Conservation (phyloP, 805 yeast species). For the Debaryomyces maramus region DNA sequence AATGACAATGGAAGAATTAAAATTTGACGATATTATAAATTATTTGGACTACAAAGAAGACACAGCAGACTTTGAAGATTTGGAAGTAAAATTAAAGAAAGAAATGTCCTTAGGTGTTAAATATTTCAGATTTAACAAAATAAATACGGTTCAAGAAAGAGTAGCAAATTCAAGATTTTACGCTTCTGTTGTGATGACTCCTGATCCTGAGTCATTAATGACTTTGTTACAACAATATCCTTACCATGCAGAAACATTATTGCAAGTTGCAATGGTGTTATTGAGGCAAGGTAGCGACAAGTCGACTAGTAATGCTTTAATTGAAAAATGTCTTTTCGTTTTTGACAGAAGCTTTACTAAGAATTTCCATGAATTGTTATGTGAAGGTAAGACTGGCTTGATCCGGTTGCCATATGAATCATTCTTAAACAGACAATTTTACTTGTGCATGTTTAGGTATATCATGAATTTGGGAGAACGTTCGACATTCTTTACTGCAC, state of each 20-base stretch:
- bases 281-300: slow-evolving; percentile 73
- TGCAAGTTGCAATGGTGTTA: slow-evolving; percentile 74
- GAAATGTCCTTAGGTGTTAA: slow-evolving; percentile 45
- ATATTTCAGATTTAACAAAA: slow-evolving; percentile 57
- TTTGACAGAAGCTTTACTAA: slow-evolving; percentile 73
- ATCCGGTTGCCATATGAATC: slow-evolving; percentile 74
- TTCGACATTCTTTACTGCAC: slow-evolving; percentile 76
- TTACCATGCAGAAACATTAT: slow-evolving; percentile 73
- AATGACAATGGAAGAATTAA: slow-evolving; percentile 57
- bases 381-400: slow-evolving; percentile 52
- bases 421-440: slow-evolving; percentile 75
- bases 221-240: slow-evolving; percentile 59
- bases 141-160: slow-evolving; percentile 27
- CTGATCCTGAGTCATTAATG: slow-evolving; percentile 75
- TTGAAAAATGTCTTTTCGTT: slow-evolving; percentile 76
- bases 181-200: slow-evolving; percentile 65
- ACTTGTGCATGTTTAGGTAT: slow-evolving; percentile 70
- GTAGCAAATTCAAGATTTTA: slow-evolving; percentile 53
- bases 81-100: slow-evolving; percentile 31
- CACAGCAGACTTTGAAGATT: slow-evolving; percentile 22
- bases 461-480: slow-evolving; percentile 70
- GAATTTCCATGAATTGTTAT: slow-evolving; percentile 46
- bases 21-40: slow-evolving; percentile 36
- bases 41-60: slow-evolving; percentile 37
- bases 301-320: slow-evolving; percentile 67